phyloP scores from a whole-genome alignment of 2,329 filamentous ascomycete genomes.

The Acarospora socialis region DNA sequence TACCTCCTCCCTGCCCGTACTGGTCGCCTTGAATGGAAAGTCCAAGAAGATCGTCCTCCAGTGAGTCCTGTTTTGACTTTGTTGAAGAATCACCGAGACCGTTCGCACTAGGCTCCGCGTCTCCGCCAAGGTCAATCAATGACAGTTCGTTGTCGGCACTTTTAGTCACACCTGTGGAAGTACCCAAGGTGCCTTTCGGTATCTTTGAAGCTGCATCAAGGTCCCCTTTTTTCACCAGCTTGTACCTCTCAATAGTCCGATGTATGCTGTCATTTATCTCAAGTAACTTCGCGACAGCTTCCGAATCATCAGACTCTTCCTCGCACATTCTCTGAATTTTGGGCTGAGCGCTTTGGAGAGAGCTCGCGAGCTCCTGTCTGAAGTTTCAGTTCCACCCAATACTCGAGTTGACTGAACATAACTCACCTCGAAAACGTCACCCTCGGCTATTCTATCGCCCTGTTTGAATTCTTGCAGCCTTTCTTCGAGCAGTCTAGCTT shows the following conservation, averaged over 20 bases:
- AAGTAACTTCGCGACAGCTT: constrained; percentile 85
- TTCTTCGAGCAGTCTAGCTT: constrained; percentile 82
- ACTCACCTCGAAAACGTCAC: constrained; percentile 51
- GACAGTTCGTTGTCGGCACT: constrained; percentile 68
- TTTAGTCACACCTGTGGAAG: constrained; percentile 49
- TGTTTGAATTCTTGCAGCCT: constrained; percentile 72
- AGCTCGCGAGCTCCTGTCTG: constrained; percentile 63
- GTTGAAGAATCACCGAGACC: constrained; percentile 30
- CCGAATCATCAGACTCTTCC: constrained; percentile 91
- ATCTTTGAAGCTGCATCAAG: constrained; percentile 70
- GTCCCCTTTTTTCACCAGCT: constrained; percentile 90
- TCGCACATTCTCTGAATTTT: constrained; percentile 99
- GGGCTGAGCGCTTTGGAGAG: constrained; percentile 83
- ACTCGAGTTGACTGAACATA: constrained; percentile 15
- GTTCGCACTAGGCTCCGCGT: constrained; percentile 39
- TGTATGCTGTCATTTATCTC: constrained; percentile 99
- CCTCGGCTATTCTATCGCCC: constrained; percentile 62
- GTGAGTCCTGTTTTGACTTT: constrained; percentile 26
- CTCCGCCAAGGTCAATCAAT: constrained; percentile 76
- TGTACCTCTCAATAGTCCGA: constrained; percentile 87
- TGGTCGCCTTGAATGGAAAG: constrained; percentile 61
- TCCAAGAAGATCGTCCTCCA: constrained; percentile 85
- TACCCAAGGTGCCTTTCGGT: constrained; percentile 61
- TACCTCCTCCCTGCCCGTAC: constrained; percentile 64
- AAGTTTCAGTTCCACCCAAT: constrained; percentile 8